Percentiles rank a stretch among this genome's conserved stretches.
Conservation (phyloP, 768 basidiomycete genomes). For the Cyclocybe cylindracea region DNA sequence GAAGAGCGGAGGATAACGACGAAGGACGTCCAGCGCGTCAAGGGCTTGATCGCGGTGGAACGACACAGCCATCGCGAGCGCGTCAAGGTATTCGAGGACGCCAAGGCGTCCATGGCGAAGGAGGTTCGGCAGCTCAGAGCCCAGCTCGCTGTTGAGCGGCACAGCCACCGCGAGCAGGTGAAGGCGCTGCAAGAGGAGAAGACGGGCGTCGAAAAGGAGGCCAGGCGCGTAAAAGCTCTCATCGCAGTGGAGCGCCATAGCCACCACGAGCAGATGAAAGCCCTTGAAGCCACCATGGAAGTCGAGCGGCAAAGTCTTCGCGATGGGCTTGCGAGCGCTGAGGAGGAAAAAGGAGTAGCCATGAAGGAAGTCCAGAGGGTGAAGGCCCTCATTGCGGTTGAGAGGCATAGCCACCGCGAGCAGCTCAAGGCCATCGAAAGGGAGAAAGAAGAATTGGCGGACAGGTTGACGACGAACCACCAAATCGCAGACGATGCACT, state of each 20-base stretch:
- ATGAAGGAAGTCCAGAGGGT: constrained; percentile 7
- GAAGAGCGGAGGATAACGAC: constrained; percentile 10
- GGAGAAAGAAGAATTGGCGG: background rate
- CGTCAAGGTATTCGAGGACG: constrained; percentile 1
- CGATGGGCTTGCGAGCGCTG: no score
- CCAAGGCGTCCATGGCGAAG: constrained; percentile 4
- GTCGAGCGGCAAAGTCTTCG: no score
- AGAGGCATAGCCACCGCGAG: constrained; percentile 13
- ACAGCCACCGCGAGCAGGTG: constrained; percentile 12
- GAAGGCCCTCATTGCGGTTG: constrained; percentile 4
- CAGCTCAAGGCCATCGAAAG: constrained; percentile 7
- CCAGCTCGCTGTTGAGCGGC: constrained; percentile 10
- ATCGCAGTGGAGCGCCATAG: constrained; percentile 4
- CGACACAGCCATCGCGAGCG: constrained; percentile 2
- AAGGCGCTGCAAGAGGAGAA: constrained; percentile 4
- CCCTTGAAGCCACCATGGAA: background rate
- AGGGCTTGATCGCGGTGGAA: constrained; percentile 9
- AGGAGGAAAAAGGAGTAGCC: background rate
- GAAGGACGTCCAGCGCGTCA: constrained; percentile 15
- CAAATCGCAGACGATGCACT: no score
- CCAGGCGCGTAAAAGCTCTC: constrained; percentile 12
- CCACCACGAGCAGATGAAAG: constrained; percentile 1
- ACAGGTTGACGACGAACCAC: no score
- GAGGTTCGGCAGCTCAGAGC: constrained; percentile 6
- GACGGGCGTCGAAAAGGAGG: constrained; percentile 10